Evolutionary conservation across 495 filamentous ascomycete genomes (phyloP), one percentile per base, ranked within the genome.

Genomic region (Pyrenula massariospora): DNA sequence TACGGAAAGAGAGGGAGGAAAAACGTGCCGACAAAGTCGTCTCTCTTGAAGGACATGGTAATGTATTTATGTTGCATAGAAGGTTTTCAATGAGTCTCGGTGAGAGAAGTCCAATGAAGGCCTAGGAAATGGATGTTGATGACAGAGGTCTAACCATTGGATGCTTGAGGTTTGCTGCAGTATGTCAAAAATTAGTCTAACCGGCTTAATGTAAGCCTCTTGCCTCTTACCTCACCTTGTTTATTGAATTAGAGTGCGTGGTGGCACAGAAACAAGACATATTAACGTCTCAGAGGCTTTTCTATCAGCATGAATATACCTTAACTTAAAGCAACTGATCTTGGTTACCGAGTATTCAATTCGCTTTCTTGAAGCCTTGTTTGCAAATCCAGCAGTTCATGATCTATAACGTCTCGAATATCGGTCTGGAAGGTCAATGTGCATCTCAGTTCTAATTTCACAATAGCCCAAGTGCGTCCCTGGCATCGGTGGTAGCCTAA

Each of bases 371-470:
- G 11, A 75, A 71, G 12, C 80, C 84, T 5, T 70, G 70, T 11
- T 73, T 75, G 22, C 86, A 86, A 67, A 85, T 84, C 36, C 83
- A 76, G 74, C 74, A 81, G 62, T 88, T 88, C 72, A 83, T 87
- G 25, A 74, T 77, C 25, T 82, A 80, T 59, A 84, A 87, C 67
- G 66, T 85, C 12, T 76, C 80, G 20, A 85, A 81, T 54, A 69
- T 88, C 21, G 53, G 80, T 19, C 65, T 87, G 24, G 84, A 88
- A 66, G 84, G 78, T 50, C 31, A 15, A 15, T 42, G 8, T 8
- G 15, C 5, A 42, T 42, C 31, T 42, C 15, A n/a, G 8, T 42
- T 42, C 31, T 15, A 42, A 42, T 42, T 15, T 15, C 15, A 42
- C 31, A 42, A 8, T 42, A 15, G 8, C 15, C 8, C 5, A 5